Evolutionary conservation across 2,329 filamentous ascomycete genomes (phyloP), one percentile per base, ranked within the genome.

Genomic region (Paraphoma sp.): DNA sequence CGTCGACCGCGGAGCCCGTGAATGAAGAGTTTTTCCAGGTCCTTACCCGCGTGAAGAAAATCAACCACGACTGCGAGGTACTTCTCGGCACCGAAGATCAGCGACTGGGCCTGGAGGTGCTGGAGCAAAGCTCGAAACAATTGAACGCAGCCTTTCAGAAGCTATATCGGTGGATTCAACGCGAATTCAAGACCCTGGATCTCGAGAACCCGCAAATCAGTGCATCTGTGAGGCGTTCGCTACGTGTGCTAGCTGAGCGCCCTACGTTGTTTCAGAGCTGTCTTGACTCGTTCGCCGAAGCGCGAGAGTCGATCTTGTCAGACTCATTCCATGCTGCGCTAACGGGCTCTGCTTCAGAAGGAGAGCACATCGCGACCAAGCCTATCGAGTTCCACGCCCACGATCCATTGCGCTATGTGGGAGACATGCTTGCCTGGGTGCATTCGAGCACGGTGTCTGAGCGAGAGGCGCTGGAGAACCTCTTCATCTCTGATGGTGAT

Each of bases 401-500:
- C 73, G 95, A 99, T 70, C 89, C 92, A 1, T 79, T 98, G 28
- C 87, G 95, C 17, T 98, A 98, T 74, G 88, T 96, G 2, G 93
- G 95, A 51, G 95, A 99, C 72, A 99, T 99, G 93, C 84, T 99
- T 12, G 95, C 95, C 5, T 99, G 95, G 95, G 88, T 90, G 6
- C 95, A 99, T 74, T 97, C 95, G 0, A 91, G 93, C 2, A 89
- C 94, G 0, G 95, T 99, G 1, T 96, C 94, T 31, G 95, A 99
- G 76, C 86, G 91, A 50, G 95, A 99, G 76, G 93, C 93, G 0
- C 82, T 99, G 6, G 94, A 98, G 74, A 87, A 92, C 1, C 81
- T 99, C 0, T 99, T 99, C 71, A 89, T 97, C 42, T 89, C 90
- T 0, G 93, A 97, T 60, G 93, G 91, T 2, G 91, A 95, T 60